Evolutionary conservation across 306 rosid species (phyloP).

Genomic region (Pachyrhizus erosus): DNA sequence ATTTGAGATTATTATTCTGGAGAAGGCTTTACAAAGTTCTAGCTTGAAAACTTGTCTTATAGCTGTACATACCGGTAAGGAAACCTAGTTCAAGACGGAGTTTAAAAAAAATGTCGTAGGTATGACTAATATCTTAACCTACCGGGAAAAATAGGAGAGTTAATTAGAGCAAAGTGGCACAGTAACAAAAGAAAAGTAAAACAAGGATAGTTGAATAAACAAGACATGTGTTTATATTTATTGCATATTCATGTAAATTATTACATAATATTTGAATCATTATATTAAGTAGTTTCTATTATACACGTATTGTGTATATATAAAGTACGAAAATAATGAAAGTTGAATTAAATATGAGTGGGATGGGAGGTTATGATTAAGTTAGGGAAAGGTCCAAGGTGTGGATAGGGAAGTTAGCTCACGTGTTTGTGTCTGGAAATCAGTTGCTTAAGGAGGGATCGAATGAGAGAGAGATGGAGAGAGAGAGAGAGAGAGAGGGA

Average conservation of each 20-base stretch:
- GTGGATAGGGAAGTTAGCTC: conserved; percentile 79
- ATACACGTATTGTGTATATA: background rate
- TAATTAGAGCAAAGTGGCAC: background rate
- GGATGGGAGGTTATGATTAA: conserved; percentile 58
- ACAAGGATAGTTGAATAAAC: background rate
- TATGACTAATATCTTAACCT: background rate
- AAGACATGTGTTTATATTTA: no score
- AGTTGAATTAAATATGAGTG: conserved; percentile 17
- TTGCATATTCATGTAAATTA: no score
- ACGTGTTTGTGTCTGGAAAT: conserved; percentile 78
- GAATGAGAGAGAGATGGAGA: conserved; percentile 30
- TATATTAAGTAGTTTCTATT: background rate
- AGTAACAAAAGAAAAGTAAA: background rate
- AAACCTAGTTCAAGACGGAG: background rate
- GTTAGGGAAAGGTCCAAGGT: conserved; percentile 53
- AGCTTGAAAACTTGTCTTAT: background rate
- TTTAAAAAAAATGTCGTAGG: background rate
- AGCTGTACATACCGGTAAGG: background rate
- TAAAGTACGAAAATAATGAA: background rate
- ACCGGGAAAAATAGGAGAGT: background rate
- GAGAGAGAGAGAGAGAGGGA: conserved; percentile 16
- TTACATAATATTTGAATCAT: background rate
- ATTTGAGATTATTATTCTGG: background rate
- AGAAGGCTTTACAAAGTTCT: background rate
- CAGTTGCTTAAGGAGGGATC: conserved; percentile 54